Evolutionary conservation across 345 rosid genomes (phyloP).

Genomic region (Arabidopsis thaliana): TAIR10.1 NC_003076.8:6526001-6526500

Average conservation of each 20-base stretch:
- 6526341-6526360: constrained; percentile 1
- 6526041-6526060: constrained; percentile 30
- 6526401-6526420: constrained; percentile 37
- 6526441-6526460: constrained; percentile 33
- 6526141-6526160: constrained; percentile 52
- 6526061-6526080: constrained; percentile 66
- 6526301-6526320: not conserved
- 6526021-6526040: not conserved
- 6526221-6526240: not conserved
- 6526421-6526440: constrained; percentile 13
- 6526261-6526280: not conserved
- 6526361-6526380: not conserved
- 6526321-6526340: not conserved
- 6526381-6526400: constrained; percentile 42
- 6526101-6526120: constrained; percentile 78
- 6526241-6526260: not conserved
- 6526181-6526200: constrained; percentile 45
- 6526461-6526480: constrained; percentile 36
- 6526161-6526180: constrained; percentile 58
- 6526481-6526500: constrained; percentile 50
- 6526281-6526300: not conserved
- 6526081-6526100: constrained; percentile 63
- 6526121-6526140: constrained; percentile 88
- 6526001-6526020: not conserved
- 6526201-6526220: constrained; percentile 4